A percentile compares a stretch with the other conserved stretches of the same genome.
These are phyloP conservation scores for Nicotiana benthamiana DNA, from an alignment of 257 asterid species.

Conservation along the genomic window DNA sequence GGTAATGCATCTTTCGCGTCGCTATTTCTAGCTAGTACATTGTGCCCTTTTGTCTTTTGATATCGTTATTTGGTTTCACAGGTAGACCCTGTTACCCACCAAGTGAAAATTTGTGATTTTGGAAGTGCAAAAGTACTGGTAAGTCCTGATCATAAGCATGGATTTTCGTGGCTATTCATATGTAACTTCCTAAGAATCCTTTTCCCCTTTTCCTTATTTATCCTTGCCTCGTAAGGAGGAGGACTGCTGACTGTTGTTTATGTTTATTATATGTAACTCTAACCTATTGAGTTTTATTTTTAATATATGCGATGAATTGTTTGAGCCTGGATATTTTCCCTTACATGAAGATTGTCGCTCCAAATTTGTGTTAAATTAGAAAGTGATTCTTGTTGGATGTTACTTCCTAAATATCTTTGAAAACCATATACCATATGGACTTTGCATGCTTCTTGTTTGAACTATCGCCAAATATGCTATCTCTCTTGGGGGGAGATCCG, in stretches of 20 bases:
- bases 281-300: not conserved
- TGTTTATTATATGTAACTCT: not conserved
- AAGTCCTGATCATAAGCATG: slow-evolving; percentile 22
- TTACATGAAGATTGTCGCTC: not conserved
- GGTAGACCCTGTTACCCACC: slow-evolving; percentile 83
- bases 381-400: not conserved
- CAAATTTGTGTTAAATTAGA: not conserved
- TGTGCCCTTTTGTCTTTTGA: slow-evolving; percentile 6
- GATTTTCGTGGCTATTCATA: not conserved
- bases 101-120: slow-evolving; percentile 89
- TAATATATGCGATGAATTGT: not conserved
- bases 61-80: slow-evolving; percentile 19
- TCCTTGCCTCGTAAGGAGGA: not conserved
- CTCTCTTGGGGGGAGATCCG: not conserved
- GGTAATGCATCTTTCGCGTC: slow-evolving; percentile 29
- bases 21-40: not conserved
- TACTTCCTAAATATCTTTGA: not conserved
- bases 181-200: not conserved
- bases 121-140: slow-evolving; percentile 97
- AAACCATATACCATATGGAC: not conserved
- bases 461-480: not conserved
- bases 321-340: not conserved
- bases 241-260: not conserved
- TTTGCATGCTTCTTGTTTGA: not conserved
- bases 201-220: not conserved